Evolutionary conservation across 768 basidiomycete genomes (phyloP).

Genomic region (Amanita exitialis): DNA sequence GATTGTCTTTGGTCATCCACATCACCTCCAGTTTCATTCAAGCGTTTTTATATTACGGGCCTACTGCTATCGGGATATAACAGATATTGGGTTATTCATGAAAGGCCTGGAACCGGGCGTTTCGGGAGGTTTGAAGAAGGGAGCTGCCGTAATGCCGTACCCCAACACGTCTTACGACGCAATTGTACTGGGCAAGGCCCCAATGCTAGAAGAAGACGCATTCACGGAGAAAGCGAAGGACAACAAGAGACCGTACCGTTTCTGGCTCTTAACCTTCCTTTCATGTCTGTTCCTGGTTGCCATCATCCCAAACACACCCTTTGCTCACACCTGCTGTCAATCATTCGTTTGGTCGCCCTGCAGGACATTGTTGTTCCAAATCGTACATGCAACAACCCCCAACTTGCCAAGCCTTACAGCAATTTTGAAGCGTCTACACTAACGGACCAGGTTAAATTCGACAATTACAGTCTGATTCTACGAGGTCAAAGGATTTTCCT

Average conservation of each 20-base stretch:
- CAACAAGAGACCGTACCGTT: slow-evolving; percentile 14
- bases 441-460: slow-evolving; percentile 37
- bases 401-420: no score
- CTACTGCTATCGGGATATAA: no score
- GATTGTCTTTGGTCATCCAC: no score
- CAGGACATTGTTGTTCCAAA: slow-evolving; percentile 9
- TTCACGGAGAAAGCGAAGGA: not conserved
- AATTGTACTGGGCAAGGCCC: not conserved
- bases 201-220: not conserved
- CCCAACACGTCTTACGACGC: not conserved
- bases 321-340: slow-evolving; percentile 2
- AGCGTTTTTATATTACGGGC: no score
- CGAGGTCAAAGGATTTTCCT: slow-evolving; percentile 64
- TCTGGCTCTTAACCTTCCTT: slow-evolving; percentile 19
- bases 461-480: slow-evolving; percentile 63
- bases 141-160: not conserved
- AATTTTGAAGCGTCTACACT: slow-evolving; percentile 9
- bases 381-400: not conserved
- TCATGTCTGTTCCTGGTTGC: slow-evolving; percentile 17
- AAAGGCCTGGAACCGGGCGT: no score
- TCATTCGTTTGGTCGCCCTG: slow-evolving; percentile 8
- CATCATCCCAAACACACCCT: slow-evolving; percentile 11
- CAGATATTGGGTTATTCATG: no score
- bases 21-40: no score
- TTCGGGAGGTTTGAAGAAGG: not conserved